phyloP scores from a whole-genome alignment of 805 yeast species.

The Candida lessepsii region DNA sequence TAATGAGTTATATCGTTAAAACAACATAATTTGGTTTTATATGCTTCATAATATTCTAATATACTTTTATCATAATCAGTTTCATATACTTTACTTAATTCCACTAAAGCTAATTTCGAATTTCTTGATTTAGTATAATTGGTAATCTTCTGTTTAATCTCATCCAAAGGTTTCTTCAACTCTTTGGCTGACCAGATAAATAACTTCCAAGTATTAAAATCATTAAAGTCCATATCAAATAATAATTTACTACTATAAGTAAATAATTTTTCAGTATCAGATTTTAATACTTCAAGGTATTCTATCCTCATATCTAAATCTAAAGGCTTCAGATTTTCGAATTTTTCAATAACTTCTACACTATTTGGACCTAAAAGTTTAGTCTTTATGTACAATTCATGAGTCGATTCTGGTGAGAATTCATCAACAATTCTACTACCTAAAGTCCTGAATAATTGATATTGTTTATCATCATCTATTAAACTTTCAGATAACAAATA shows the following conservation, averaged over 20 bases:
- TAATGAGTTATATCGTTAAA: conserved; percentile 53
- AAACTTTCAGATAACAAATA: conserved; percentile 37
- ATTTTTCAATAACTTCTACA: conserved; percentile 13
- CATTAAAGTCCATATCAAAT: conserved; percentile 56
- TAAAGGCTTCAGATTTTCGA: conserved; percentile 22
- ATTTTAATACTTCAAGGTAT: conserved; percentile 47
- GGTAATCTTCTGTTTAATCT: conserved; percentile 19
- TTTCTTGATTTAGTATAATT: conserved; percentile 23
- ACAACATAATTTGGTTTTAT: conserved; percentile 63
- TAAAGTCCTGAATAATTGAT: conserved; percentile 53
- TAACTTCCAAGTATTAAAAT: conserved; percentile 72
- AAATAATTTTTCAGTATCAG: conserved; percentile 44
- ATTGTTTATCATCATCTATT: conserved; percentile 40
- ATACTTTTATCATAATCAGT: conserved; percentile 25
- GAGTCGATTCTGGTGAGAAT: conserved; percentile 55
- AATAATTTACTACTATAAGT: conserved; percentile 42
- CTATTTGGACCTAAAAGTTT: conserved; percentile 16
- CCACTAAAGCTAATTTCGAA: conserved; percentile 27
- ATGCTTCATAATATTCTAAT: conserved; percentile 41
- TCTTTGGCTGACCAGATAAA: conserved; percentile 46
- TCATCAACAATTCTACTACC: conserved; percentile 57
- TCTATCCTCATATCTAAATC: conserved; percentile 66
- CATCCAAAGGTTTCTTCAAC: conserved; percentile 31
- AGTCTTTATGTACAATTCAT: conserved; percentile 64
- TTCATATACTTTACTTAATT: conserved; percentile 22